Conservation (phyloP, 2,329 filamentous ascomycete species). For the Ascochyta pisi region DNA sequence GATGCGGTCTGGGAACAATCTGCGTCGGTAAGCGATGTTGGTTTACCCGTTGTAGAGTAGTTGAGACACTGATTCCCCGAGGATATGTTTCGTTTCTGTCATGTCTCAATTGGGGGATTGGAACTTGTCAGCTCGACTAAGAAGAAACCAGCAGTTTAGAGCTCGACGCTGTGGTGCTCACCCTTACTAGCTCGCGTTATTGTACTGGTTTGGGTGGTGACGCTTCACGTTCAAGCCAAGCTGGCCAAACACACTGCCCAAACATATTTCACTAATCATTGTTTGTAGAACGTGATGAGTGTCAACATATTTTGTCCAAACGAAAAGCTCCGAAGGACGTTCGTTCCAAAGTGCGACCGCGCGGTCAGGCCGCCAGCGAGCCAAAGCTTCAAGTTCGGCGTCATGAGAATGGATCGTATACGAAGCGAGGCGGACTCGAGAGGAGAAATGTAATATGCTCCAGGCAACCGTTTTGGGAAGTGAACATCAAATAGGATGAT, state of each 20-base stretch:
- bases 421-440: neutral
- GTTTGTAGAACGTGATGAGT: neutral
- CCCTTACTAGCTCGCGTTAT: neutral
- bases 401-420: neutral
- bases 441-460: neutral
- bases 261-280: neutral
- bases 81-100: too few species aligned
- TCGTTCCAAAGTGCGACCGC: neutral
- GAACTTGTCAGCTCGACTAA: too few species aligned
- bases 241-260: neutral
- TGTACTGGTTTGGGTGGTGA: neutral
- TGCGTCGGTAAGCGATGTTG: neutral
- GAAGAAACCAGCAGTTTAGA: neutral
- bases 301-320: neutral
- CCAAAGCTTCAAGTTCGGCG: neutral
- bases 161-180: neutral
- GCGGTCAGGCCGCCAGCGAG: too few species aligned
- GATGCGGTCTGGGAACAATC: neutral
- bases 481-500: neutral
- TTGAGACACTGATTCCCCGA: neutral
- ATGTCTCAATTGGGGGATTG: too few species aligned
- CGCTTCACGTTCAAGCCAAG: neutral
- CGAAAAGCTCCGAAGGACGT: neutral
- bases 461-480: neutral
- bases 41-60: neutral